Evolutionary conservation across 192 early-diverging fungal genomes (phyloP).

Genomic region (Thoreauomyces humboldtii): DNA sequence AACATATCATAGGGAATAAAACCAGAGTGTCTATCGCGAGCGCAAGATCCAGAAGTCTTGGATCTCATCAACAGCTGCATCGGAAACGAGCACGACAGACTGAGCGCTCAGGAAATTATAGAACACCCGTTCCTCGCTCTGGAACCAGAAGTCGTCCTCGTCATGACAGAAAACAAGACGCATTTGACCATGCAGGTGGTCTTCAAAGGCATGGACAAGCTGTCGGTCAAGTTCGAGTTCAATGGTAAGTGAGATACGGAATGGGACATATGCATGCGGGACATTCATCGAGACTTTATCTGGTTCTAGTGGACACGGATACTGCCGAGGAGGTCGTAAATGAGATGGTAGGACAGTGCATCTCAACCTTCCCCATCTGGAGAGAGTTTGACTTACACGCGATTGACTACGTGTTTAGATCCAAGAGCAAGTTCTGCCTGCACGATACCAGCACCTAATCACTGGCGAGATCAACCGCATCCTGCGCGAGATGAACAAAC

Average conservation of each 20-base stretch:
- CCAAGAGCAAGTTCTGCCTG: constrained; percentile 72
- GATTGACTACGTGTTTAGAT: constrained; percentile 46
- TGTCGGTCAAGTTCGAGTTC: constrained; percentile 83
- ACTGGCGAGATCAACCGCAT: constrained; percentile 83
- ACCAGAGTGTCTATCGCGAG: constrained; percentile 67
- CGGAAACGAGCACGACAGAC: constrained; percentile 62
- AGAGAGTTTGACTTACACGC: not conserved
- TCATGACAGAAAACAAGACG: constrained; percentile 60
- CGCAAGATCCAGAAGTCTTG: constrained; percentile 63
- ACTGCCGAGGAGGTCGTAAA: constrained; percentile 77
- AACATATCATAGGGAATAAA: constrained; percentile 59
- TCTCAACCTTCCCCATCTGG: not conserved
- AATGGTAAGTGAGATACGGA: constrained; percentile 48
- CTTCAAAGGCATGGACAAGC: constrained; percentile 73
- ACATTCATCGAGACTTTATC: not conserved
- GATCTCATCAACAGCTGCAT: constrained; percentile 66
- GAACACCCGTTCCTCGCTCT: constrained; percentile 72
- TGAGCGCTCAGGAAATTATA: constrained; percentile 67
- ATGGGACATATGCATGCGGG: too few relatives aligned
- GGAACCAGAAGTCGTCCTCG: constrained; percentile 72
- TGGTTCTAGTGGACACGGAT: constrained; percentile 58
- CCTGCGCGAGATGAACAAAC: constrained; percentile 67
- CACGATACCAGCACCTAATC: constrained; percentile 72
- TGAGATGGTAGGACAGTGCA: constrained; percentile 61
- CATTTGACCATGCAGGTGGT: constrained; percentile 71